Conservation (phyloP, 164 flowering plant species). For the Euptelea pleiosperma region DNA sequence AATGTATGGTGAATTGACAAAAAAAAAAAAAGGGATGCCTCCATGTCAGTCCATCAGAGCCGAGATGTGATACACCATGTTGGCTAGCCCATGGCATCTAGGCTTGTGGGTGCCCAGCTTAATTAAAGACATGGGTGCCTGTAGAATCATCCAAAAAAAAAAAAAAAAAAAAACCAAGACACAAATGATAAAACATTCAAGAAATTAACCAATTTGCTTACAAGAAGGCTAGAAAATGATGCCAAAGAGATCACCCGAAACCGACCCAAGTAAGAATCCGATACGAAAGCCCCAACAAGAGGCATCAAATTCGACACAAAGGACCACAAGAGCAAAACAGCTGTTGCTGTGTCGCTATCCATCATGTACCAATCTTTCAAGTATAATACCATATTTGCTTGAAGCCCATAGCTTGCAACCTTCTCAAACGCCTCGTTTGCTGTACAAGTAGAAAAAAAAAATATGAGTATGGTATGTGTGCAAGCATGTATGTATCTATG, state of each 20-base stretch:
- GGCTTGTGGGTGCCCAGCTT: too few species aligned
- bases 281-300: slow-evolving; percentile 58
- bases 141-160: too few species aligned
- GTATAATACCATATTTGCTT: slow-evolving; percentile 58
- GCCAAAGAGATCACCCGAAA: slow-evolving; percentile 55
- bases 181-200: background rate
- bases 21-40: too few species aligned
- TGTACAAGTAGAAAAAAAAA: slow-evolving; percentile 9
- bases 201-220: background rate
- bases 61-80: too few species aligned
- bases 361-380: slow-evolving; percentile 43
- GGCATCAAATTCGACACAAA: slow-evolving; percentile 61
- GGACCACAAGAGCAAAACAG: slow-evolving; percentile 43
- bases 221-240: slow-evolving; percentile 34
- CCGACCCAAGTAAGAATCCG: slow-evolving; percentile 72
- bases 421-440: slow-evolving; percentile 67
- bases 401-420: slow-evolving; percentile 55
- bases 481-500: too few species aligned
- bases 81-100: too few species aligned
- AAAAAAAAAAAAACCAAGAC: too few species aligned
- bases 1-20: too few species aligned
- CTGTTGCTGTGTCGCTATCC: slow-evolving; percentile 36
- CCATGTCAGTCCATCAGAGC: too few species aligned
- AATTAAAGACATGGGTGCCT: too few species aligned
- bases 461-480: too few species aligned